Conservation (phyloP, 805 yeast species). For the fission yeast (Schizosaccharomyces pombe) region DNA sequence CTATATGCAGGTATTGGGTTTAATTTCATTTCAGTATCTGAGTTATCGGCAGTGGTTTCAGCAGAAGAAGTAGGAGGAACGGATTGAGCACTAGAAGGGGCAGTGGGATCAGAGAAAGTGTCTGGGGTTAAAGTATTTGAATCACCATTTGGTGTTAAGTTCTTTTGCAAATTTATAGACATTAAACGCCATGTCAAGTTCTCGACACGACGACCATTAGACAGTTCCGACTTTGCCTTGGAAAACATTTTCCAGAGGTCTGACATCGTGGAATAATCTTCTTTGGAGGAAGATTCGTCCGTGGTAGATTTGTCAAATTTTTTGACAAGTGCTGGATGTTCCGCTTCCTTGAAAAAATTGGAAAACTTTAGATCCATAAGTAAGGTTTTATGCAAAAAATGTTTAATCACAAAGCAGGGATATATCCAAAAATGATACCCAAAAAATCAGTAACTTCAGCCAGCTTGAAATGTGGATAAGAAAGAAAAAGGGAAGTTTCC, state of each 20-base stretch:
- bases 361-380: no score
- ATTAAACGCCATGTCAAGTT: conserved; percentile 76
- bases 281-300: background rate
- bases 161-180: conserved; percentile 21
- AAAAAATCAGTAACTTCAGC: no score
- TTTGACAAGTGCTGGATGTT: background rate
- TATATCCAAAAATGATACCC: no score
- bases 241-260: conserved; percentile 53
- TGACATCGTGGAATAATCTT: background rate
- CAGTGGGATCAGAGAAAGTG: background rate
- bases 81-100: background rate
- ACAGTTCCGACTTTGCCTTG: conserved; percentile 48
- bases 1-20: background rate
- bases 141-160: background rate
- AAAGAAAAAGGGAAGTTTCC: no score
- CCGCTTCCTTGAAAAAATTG: no score
- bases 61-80: background rate
- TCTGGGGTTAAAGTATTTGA: background rate
- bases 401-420: no score
- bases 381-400: no score
- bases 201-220: conserved; percentile 55
- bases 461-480: no score
- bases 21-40: background rate
- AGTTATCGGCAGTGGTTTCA: background rate
- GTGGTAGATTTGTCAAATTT: background rate